Evolutionary conservation across 257 asterid genomes (phyloP).

Genomic region (Cynanchum wilfordii): DNA sequence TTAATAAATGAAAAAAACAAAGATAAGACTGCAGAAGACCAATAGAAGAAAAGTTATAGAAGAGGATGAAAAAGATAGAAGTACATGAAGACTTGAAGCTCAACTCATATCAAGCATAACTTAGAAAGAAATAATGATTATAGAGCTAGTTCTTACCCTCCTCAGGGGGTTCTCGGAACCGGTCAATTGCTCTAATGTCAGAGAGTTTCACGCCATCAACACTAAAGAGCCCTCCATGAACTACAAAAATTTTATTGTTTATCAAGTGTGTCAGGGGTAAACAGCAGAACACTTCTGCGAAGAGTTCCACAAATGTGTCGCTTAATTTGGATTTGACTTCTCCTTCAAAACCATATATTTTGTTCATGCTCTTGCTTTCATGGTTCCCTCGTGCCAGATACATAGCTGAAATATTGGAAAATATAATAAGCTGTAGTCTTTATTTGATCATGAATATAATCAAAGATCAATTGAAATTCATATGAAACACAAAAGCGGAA

Average conservation of each 20-base stretch:
- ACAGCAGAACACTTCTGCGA: slow-evolving; percentile 97
- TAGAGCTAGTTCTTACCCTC: slow-evolving; percentile 58
- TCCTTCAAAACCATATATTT: slow-evolving; percentile 98
- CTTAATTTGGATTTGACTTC: slow-evolving; percentile 92
- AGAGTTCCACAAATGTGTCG: slow-evolving; percentile 85
- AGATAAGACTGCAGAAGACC: not conserved
- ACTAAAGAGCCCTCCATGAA: slow-evolving; percentile 98
- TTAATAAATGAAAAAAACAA: not conserved
- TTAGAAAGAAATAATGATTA: not conserved
- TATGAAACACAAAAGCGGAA: not conserved
- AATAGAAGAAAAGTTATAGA: not conserved
- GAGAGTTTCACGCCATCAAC: slow-evolving; percentile 95
- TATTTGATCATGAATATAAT: not conserved
- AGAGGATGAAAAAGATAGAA: not conserved
- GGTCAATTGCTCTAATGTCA: slow-evolving; percentile 80
- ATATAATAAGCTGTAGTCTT: slow-evolving; percentile 16
- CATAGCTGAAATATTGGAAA: slow-evolving; percentile 56
- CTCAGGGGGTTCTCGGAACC: slow-evolving; percentile 98
- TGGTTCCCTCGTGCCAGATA: slow-evolving; percentile 94
- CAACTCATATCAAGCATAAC: not conserved
- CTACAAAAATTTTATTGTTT: slow-evolving; percentile 76
- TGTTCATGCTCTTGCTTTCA: slow-evolving; percentile 99
- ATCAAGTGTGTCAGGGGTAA: slow-evolving; percentile 93
- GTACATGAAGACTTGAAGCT: not conserved
- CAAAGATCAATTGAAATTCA: not conserved